These are phyloP conservation scores for Tephrocybe sp. DNA, from an alignment of 768 basidiomycete species.

Conservation along the genomic window DNA sequence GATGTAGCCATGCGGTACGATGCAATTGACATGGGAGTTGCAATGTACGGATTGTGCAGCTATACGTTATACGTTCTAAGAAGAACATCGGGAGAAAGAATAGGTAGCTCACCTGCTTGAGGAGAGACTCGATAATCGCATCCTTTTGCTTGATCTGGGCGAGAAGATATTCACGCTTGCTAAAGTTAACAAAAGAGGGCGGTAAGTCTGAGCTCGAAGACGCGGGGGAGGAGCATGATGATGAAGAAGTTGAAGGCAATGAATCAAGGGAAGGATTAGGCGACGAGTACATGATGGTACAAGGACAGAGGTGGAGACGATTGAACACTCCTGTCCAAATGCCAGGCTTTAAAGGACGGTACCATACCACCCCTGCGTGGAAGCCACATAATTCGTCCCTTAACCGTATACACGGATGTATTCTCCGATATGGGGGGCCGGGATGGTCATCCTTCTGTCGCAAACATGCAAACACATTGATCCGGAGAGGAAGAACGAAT, in stretches of 20 bases:
- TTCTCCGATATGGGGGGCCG: slow-evolving; percentile 13
- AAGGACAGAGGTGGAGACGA: neutral
- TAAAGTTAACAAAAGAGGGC: slow-evolving; percentile 39
- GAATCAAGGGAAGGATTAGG: slow-evolving; percentile 18
- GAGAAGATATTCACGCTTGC: slow-evolving; percentile 84
- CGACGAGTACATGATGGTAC: slow-evolving; percentile 20
- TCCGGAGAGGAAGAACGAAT: slow-evolving; percentile 10
- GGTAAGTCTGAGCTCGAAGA: slow-evolving; percentile 39
- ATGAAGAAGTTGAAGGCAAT: slow-evolving; percentile 19
- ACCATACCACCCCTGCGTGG: slow-evolving; percentile 4
- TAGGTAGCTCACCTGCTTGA: slow-evolving; percentile 64
- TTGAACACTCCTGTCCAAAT: neutral
- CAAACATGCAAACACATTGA: slow-evolving; percentile 12
- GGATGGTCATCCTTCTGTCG: slow-evolving; percentile 9
- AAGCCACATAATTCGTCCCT: slow-evolving; percentile 4
- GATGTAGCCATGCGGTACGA: slow-evolving; percentile 80
- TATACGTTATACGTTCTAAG: slow-evolving; percentile 24
- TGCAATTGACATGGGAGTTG: slow-evolving; percentile 77
- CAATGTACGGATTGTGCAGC: slow-evolving; percentile 80
- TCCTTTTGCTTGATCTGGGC: slow-evolving; percentile 89
- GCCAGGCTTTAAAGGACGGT: slow-evolving; percentile 11
- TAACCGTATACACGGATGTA: slow-evolving; percentile 8
- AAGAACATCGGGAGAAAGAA: neutral
- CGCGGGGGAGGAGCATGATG: slow-evolving; percentile 25
- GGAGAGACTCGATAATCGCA: slow-evolving; percentile 78